These are phyloP conservation scores for Mucor mucedo DNA, from an alignment of 371 early-diverging fungal species.

Conservation along the genomic window DNA sequence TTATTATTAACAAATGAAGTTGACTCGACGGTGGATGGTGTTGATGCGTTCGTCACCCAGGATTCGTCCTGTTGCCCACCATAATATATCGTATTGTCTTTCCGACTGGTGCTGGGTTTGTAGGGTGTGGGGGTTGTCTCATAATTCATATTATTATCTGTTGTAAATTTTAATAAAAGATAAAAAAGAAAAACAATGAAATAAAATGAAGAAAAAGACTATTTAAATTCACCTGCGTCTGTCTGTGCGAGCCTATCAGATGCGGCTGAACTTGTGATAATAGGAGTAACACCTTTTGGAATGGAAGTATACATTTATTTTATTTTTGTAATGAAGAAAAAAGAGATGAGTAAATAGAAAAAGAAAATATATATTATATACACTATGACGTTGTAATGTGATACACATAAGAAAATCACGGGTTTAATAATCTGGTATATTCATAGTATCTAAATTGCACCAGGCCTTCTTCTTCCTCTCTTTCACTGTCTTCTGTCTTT, in stretches of 20 bases:
- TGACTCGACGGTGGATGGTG: not conserved
- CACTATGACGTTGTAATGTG: conserved; percentile 15
- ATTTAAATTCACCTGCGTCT: conserved; percentile 17
- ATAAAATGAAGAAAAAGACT: not conserved
- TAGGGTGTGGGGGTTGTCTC: conserved; percentile 21
- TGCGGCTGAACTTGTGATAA: conserved; percentile 40
- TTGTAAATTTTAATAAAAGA: not conserved
- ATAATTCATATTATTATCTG: conserved; percentile 22
- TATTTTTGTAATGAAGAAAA: not conserved
- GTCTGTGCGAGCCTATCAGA: conserved; percentile 39
- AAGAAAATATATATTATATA: conserved; percentile 2
- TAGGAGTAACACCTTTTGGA: conserved; percentile 17
- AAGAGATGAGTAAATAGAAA: not conserved
- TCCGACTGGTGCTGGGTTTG: conserved; percentile 9
- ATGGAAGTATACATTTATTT: not conserved
- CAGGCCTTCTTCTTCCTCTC: conserved; percentile 48
- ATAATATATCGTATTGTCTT: conserved; percentile 5
- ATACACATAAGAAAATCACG: conserved; percentile 9
- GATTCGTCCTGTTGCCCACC: not conserved
- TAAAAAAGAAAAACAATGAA: conserved; percentile 3
- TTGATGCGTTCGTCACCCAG: not conserved
- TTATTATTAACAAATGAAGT: not conserved
- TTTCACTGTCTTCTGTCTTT: conserved; percentile 27
- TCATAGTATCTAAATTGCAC: conserved; percentile 48
- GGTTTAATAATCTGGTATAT: conserved; percentile 10